Base-by-base conservation (phyloP, 129 eudicot genomes). In the Tagetes patula region DNA sequence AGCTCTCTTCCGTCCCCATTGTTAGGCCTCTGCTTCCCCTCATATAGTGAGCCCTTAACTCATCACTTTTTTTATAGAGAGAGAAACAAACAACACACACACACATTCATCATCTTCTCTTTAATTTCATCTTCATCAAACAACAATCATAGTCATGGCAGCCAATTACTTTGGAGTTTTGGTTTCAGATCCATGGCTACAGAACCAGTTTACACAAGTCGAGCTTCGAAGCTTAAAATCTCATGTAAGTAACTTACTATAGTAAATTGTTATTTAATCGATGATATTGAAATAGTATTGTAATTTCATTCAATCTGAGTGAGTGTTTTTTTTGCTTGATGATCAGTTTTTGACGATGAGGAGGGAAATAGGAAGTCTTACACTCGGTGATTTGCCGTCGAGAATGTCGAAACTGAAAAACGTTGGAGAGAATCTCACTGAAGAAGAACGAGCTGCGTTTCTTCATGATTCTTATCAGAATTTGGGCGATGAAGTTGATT, bases 141-240 rank as follows among this genome's bases (percentile, higher is more conserved):
- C 56, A 32, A 39, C 32, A 48, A 48, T 37, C 41, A 48, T 30
- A 50, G 3, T 52, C 31, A 81, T 87, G 96, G 92, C 96, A 34
- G 91, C 91, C 33, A 79, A 36, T 79, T 95, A 90, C 81, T 79
- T 85, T 5, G 99, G 99, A 5, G 95, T 95, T 33, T 56, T 95
- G 68, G 96, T 90, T 12, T 95, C 99, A 55, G 99, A 95, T 95
- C 99, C 99, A 75, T 90, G 99, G 97, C 87, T 95, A n/a, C 99
- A 95, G 81, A 95, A 88, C 72, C 97, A 95, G 80, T 95, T 95
- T 83, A 95, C 99, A 20, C 99, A 95, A 77, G 99, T 90, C 34
- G 99, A 95, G 94, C 97, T 95, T 48, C 84, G 99, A 37, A 86
- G 77, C 83, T 78, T 95, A 72, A 90, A 87, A 83, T 75, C 91